Conservation (phyloP, 768 basidiomycete species). For the Butyriboletus loyo region DNA sequence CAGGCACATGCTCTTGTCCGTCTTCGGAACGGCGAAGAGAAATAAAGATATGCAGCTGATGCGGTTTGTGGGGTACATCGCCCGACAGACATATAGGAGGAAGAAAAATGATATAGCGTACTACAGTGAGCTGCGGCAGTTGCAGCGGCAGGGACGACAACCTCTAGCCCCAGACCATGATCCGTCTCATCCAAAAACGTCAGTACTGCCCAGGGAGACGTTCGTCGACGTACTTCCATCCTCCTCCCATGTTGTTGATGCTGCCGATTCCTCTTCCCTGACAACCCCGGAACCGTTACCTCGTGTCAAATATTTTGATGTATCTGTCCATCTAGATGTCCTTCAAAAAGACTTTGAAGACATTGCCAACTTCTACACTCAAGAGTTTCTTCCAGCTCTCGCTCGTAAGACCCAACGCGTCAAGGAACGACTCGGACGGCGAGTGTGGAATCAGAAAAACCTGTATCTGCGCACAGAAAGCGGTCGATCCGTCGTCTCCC, state of each 20-base stretch:
- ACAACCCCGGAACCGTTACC: constrained; percentile 18
- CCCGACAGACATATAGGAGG: constrained; percentile 42
- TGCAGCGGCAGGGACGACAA: constrained; percentile 23
- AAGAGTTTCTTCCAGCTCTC: constrained; percentile 39
- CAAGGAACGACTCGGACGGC: constrained; percentile 78
- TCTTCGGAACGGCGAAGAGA: constrained; percentile 56
- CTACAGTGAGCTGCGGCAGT: constrained; percentile 35
- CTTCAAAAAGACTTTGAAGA: constrained; percentile 53
- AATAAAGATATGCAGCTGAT: constrained; percentile 57
- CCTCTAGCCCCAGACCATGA: constrained; percentile 21
- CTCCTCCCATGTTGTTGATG: background rate
- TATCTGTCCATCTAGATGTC: constrained; percentile 54
- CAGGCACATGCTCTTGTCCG: constrained; percentile 52
- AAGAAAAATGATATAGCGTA: constrained; percentile 49
- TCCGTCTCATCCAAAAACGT: constrained; percentile 7
- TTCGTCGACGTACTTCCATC: background rate
- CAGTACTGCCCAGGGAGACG: background rate
- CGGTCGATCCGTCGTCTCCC: constrained; percentile 37
- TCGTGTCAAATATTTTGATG: constrained; percentile 39
- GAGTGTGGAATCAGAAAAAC: constrained; percentile 61
- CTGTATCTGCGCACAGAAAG: constrained; percentile 45
- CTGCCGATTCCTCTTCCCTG: constrained; percentile 26
- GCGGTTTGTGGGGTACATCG: constrained; percentile 53
- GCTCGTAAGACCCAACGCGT: constrained; percentile 55
- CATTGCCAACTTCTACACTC: constrained; percentile 42